Percentiles rank a stretch among this genome's conserved stretches.
These are phyloP conservation scores for Lactarius sanguifluus DNA, from an alignment of 768 basidiomycete species.

Conservation along the genomic window DNA sequence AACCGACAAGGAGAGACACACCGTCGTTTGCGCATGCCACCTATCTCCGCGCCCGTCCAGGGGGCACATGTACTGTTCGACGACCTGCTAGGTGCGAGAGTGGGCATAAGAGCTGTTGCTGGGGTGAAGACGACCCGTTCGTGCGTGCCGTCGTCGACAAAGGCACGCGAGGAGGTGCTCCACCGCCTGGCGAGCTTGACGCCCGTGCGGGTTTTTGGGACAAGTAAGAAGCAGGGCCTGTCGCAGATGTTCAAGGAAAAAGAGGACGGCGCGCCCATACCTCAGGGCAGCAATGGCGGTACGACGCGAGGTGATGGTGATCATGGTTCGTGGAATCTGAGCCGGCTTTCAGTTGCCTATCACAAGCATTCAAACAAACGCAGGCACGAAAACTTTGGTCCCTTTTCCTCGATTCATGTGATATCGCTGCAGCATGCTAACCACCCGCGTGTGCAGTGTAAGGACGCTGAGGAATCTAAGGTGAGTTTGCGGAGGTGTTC, in stretches of 20 bases:
- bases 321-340: constrained; percentile 24
- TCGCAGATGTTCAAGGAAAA: constrained; percentile 38
- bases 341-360: constrained; percentile 35
- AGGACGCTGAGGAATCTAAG: too few species aligned
- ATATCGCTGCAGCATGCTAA: background rate
- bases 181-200: constrained; percentile 15
- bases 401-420: background rate
- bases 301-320: constrained; percentile 1
- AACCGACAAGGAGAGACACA: constrained; percentile 74
- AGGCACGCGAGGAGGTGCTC: constrained; percentile 13
- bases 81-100: constrained; percentile 39
- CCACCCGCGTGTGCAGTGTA: constrained; percentile 43
- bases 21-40: constrained; percentile 41
- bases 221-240: constrained; percentile 30
- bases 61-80: constrained; percentile 27
- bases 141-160: constrained; percentile 31
- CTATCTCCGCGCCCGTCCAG: constrained; percentile 9
- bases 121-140: constrained; percentile 43
- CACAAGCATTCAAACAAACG: constrained; percentile 37
- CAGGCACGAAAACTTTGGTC: constrained; percentile 13
- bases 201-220: constrained; percentile 9
- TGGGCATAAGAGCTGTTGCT: constrained; percentile 34
- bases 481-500: too few species aligned
- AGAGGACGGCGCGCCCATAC: background rate
- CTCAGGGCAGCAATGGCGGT: background rate